phyloP scores from a whole-genome alignment of 2,329 filamentous ascomycete species.

The Apiospora sp. region DNA sequence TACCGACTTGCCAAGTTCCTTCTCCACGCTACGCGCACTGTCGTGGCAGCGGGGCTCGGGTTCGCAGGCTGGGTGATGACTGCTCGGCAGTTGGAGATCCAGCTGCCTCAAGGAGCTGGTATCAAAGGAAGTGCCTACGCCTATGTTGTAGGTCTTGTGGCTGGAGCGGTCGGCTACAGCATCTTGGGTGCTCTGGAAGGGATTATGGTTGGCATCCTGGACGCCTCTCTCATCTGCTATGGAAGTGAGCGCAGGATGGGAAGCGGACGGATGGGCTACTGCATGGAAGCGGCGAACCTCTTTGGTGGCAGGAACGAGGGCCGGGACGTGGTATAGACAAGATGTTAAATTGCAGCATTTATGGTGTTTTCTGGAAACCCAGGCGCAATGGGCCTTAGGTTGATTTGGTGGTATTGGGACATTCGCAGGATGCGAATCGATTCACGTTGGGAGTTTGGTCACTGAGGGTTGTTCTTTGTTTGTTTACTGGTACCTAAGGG shows the following conservation, averaged over 20 bases:
- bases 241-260: constrained; percentile 82
- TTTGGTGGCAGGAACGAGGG: constrained; percentile 70
- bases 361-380: constrained; percentile 11
- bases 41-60: constrained; percentile 88
- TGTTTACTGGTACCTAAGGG: not conserved
- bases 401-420: not conserved
- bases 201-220: constrained; percentile 84
- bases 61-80: constrained; percentile 98
- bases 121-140: constrained; percentile 87
- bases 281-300: constrained; percentile 87
- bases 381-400: constrained; percentile 7
- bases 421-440: not conserved
- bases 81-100: constrained; percentile 77
- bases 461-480: not conserved
- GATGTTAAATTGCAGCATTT: constrained; percentile 19
- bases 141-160: constrained; percentile 91
- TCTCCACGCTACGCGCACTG: constrained; percentile 87
- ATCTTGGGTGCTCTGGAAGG: constrained; percentile 91
- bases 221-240: constrained; percentile 92
- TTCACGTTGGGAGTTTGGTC: constrained; percentile 10
- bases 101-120: constrained; percentile 59
- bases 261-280: constrained; percentile 78
- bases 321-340: constrained; percentile 41
- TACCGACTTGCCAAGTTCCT: constrained; percentile 92
- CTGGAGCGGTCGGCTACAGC: constrained; percentile 93